Evolutionary conservation across 306 rosid species (phyloP), one percentile per base, ranked within the genome.

Genomic region (Vigna mungo): DNA sequence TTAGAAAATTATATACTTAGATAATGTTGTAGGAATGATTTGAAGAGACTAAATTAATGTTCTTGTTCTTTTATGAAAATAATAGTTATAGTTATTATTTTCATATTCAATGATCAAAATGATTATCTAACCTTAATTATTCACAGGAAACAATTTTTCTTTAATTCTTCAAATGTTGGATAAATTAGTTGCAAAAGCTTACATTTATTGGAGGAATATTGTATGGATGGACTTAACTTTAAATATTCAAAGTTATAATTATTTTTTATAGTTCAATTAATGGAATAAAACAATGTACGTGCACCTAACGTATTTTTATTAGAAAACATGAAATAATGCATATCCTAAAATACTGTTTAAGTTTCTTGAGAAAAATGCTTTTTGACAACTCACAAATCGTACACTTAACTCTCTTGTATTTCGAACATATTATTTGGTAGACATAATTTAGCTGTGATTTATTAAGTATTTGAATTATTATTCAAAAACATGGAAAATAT

Each of bases 361-460:
- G 37, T 55, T 56, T 58, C 37, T 58, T 58, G 5, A 58, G 43
- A 60, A 12, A 60, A 60, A 60, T 60, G 67, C 5, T 60, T 32
- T 20, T 30, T 15, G 67, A 30, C 67, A 60, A 60, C 41, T 60
- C 17, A 25, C 64, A 56, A 11, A 10, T 56, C n/a, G n/a, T 12
- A 23, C n/a, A 4, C 1, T 23, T 30, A 30, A 39, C 41, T 59
- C 41, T 34, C 37, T 34, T 34, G 37, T 34, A 34, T 34, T 5
- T 5, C 37, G 32, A 34, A 34, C 0, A 5, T 5, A 34, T 5
- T 32, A 32, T 32, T 32, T 0, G 36, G 36, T 4, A 32, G 36
- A 32, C 36, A 32, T 32, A 4, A 32, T 32, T 34, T 34, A 34
- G 37, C 6, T 34, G 5, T 34, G 7, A 34, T 34, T 34, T 0